Conservation (phyloP, 306 rosid species). For the Malus sylvestris region DNA sequence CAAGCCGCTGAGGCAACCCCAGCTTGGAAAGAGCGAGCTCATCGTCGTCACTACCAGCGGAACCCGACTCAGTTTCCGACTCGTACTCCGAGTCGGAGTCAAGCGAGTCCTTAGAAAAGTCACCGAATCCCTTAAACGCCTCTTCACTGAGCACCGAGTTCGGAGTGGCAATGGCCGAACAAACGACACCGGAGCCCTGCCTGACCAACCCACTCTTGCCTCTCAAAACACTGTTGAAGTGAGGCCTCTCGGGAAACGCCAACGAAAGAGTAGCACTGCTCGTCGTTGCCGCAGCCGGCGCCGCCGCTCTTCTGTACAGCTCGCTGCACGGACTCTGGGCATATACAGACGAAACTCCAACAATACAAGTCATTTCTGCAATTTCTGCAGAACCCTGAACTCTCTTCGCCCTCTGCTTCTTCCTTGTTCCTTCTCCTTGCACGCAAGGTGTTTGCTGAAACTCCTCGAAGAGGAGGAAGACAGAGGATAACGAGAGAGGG, state of each 20-base stretch:
- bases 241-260: conserved; percentile 47
- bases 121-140: conserved; percentile 68
- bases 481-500: not conserved
- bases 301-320: conserved; percentile 22
- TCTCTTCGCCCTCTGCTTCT: not conserved
- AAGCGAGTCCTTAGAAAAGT: conserved; percentile 33
- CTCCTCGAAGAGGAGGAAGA: conserved; percentile 2
- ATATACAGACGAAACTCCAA: conserved; percentile 61
- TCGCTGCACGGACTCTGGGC: conserved; percentile 51
- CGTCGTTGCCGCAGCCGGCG: conserved; percentile 11
- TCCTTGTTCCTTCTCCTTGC: not conserved
- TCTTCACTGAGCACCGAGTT: conserved; percentile 90
- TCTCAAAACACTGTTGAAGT: conserved; percentile 38
- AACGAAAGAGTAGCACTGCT: conserved; percentile 30
- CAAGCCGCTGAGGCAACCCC: conserved; percentile 61
- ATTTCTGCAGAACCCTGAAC: not conserved
- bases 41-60: conserved; percentile 16
- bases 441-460: conserved; percentile 3
- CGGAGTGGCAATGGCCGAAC: conserved; percentile 82
- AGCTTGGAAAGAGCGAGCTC: conserved; percentile 80
- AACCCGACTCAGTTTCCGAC: conserved; percentile 23
- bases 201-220: conserved; percentile 6
- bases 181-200: conserved; percentile 13
- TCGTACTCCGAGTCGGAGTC: conserved; percentile 23
- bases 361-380: conserved; percentile 49